Evolutionary conservation across 176 grass and related monocot species (phyloP), one percentile per base, ranked within the genome.

Genomic region (Carex pumila): DNA sequence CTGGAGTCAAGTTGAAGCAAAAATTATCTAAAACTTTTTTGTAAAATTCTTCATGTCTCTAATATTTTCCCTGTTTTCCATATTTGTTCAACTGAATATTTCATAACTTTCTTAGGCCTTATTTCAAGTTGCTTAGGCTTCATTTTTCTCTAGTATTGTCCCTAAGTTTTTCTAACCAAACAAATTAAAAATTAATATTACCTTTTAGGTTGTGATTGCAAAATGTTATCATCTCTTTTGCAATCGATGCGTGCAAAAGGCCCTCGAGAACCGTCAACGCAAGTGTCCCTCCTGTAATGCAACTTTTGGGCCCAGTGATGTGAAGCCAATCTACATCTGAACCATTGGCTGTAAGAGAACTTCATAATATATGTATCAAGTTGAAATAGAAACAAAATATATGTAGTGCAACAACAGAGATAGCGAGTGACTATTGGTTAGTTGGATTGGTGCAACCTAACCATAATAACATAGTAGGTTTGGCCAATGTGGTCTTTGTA

Each of bases 191-290:
- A 62, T 61, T 80, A 18, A 49, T 83, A 65, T 32, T 55, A 11
- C 2, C 2, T 68, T 83, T 84, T 89, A 94, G 93, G 96, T 89
- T 79, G 93, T 99, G 39, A 95, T 96, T 85, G 84, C 89, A 49
- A 99, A 99, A 83, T 99, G 91, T 79, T 94, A 99, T 76, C 93
- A 94, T 93, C 86, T 95, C n/a, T 99, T 95, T 85, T 92, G 91
- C 82, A 90, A 89, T 64, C 91, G 90, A 12, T 93, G 93, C 71
- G 47, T 99, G 84, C 88, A 91, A 66, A 99, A 90, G 69, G 71
- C 87, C 15, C 45, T 95, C 9, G 87, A 86, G 81, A 99, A 53
- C 50, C 87, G 93, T 39, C 93, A 99, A 39, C 83, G 86, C 30
- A 87, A 88, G 61, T 99, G 96, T 29, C 91, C 91, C 32, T 91